A percentile compares a stretch with the other conserved stretches of the same genome.
These are phyloP conservation scores for Volvariella surrecta DNA, from an alignment of 1,284 basidiomycete genomes.

Conservation along the genomic window DNA sequence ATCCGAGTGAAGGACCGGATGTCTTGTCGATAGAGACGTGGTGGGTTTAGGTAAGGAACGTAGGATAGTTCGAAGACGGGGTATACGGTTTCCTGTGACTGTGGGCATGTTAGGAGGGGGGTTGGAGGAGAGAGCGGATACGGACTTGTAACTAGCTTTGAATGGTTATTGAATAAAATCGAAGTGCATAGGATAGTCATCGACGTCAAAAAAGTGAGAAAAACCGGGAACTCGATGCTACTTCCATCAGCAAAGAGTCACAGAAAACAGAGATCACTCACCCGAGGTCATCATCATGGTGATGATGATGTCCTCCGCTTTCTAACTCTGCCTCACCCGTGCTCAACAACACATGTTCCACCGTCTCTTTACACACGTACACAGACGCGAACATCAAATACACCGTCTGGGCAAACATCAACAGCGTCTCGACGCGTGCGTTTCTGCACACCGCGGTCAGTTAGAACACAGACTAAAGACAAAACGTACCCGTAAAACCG, in stretches of 20 bases:
- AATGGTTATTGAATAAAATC: slow-evolving; percentile 55
- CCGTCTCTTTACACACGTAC: slow-evolving; percentile 86
- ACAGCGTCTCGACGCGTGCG: slow-evolving; percentile 66
- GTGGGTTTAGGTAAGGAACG: slow-evolving; percentile 26
- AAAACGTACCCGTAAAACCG: slow-evolving; percentile 64
- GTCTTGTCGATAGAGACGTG: too few species aligned
- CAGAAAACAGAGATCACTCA: slow-evolving; percentile 12
- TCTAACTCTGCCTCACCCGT: slow-evolving; percentile 21
- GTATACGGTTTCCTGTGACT: slow-evolving; percentile 51
- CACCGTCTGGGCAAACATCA: slow-evolving; percentile 82
- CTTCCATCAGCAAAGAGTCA: background rate
- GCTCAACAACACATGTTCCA: slow-evolving; percentile 71
- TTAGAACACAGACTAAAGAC: background rate
- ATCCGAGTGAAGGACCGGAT: slow-evolving; percentile 11
- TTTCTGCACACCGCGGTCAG: slow-evolving; percentile 37
- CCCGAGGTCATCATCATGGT: slow-evolving; percentile 33
- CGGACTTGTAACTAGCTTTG: slow-evolving; percentile 60
- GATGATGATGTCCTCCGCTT: slow-evolving; percentile 38
- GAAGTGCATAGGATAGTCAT: slow-evolving; percentile 47
- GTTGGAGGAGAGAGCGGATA: slow-evolving; percentile 7
- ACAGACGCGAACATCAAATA: slow-evolving; percentile 84
- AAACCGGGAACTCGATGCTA: slow-evolving; percentile 64
- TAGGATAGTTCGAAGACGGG: slow-evolving; percentile 34
- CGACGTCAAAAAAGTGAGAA: slow-evolving; percentile 52
- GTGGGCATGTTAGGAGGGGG: background rate